Percentiles rank a stretch among this genome's conserved stretches.
These are phyloP conservation scores for Chlamydomonas eustigma DNA, from an alignment of 139 green algal genomes.

Conservation along the genomic window DNA sequence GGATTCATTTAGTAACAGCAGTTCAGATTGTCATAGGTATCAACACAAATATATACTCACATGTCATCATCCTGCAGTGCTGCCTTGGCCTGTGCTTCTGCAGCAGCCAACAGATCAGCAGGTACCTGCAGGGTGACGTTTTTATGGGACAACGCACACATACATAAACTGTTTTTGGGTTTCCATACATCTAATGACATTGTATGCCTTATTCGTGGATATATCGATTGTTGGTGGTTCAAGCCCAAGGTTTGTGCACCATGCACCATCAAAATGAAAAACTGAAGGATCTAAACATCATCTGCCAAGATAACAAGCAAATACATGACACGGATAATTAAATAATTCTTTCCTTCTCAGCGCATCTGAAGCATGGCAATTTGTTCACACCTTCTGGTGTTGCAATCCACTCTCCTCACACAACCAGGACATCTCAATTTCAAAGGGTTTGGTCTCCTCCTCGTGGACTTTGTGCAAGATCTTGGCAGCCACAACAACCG, in stretches of 20 bases:
- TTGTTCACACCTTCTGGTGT: conserved; percentile 67
- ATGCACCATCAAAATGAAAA: neutral
- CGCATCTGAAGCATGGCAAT: neutral
- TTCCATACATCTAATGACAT: too few relatives aligned
- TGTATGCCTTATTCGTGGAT: too few relatives aligned
- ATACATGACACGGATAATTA: neutral
- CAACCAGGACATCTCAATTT: conserved; percentile 96
- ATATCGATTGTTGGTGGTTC: too few relatives aligned
- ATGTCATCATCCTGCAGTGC: conserved; percentile 83
- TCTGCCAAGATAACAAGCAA: neutral
- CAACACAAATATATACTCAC: too few relatives aligned
- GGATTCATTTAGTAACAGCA: too few relatives aligned
- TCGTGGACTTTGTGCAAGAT: conserved; percentile 90
- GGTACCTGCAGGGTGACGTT: conserved; percentile 53
- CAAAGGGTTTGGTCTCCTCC: conserved; percentile 96
- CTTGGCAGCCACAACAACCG: conserved; percentile 85
- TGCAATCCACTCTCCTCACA: conserved; percentile 78
- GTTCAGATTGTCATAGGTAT: too few relatives aligned
- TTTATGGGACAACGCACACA: neutral
- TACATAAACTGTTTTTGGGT: conserved; percentile 34
- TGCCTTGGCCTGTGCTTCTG: conserved; percentile 74
- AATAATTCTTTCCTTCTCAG: neutral
- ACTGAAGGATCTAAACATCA: neutral
- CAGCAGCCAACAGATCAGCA: conserved; percentile 62
- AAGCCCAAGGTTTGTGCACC: neutral